Percentiles rank a stretch among this genome's conserved stretches.
Conservation (phyloP, 495 filamentous ascomycete species). For the Letharia columbiana region DNA sequence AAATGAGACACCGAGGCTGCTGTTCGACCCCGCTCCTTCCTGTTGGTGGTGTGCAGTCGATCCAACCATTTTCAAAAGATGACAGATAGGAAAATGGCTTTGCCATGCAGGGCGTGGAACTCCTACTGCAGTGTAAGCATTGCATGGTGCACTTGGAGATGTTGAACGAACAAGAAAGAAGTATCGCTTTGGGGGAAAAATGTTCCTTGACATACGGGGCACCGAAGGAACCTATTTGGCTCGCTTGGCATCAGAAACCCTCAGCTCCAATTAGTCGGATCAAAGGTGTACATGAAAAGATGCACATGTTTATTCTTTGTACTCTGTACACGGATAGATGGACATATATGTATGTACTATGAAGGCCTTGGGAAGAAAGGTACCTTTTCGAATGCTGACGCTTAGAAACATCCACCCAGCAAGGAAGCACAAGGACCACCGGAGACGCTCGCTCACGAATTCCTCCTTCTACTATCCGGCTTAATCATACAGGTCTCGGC, state of each 20-base stretch:
- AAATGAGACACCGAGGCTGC: background rate
- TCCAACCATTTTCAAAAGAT: background rate
- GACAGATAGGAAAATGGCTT: background rate
- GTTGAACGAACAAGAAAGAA: background rate
- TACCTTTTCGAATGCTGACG: background rate
- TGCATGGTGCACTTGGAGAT: background rate
- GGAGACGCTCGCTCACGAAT: background rate
- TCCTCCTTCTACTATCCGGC: constrained; percentile 20
- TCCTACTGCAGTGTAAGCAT: too few species aligned
- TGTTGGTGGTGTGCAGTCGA: background rate
- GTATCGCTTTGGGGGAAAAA: background rate
- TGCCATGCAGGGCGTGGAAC: background rate
- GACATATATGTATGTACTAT: background rate
- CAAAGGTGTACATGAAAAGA: background rate
- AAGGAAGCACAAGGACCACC: background rate
- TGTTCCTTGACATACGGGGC: background rate
- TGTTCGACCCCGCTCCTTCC: background rate
- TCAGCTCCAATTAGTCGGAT: background rate
- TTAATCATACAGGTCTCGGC: constrained; percentile 46
- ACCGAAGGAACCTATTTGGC: background rate
- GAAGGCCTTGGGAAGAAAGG: background rate
- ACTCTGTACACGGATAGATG: background rate
- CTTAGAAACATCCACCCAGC: background rate
- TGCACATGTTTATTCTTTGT: too few species aligned
- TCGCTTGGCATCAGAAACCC: background rate